Conservation (phyloP, 495 filamentous ascomycete genomes). For the Saxispiralis lemnorum region DNA sequence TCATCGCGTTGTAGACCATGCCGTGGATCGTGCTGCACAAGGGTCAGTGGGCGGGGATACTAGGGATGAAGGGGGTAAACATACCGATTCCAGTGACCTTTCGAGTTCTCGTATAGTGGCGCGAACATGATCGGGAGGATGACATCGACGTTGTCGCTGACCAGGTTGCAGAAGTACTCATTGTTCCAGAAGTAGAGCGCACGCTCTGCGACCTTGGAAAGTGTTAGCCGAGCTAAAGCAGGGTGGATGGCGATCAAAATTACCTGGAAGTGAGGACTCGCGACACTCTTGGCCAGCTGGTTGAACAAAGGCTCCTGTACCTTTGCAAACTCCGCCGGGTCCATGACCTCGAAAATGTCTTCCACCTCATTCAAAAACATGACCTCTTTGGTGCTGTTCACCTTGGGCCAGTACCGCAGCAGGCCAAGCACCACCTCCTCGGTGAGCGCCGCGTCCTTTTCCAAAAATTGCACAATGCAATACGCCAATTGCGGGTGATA, state of each 20-base stretch:
- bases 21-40: conserved; percentile 78
- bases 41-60: conserved; percentile 1
- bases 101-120: conserved; percentile 95
- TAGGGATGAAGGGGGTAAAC: neutral
- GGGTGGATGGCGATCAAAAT: conserved; percentile 5
- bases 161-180: conserved; percentile 98
- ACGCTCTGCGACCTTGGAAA: conserved; percentile 63
- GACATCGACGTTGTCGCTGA: conserved; percentile 96
- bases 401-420: conserved; percentile 95
- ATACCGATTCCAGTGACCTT: conserved; percentile 97
- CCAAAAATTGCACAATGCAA: conserved; percentile 97
- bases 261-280: conserved; percentile 94
- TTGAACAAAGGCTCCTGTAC: conserved; percentile 95
- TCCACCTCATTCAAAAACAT: conserved; percentile 99
- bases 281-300: conserved; percentile 92
- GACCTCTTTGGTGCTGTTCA: conserved; percentile 98
- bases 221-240: neutral
- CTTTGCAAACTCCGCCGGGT: conserved; percentile 94
- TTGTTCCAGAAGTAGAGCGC: conserved; percentile 99
- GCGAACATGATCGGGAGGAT: conserved; percentile 99
- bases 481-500: conserved; percentile 97
- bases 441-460: conserved; percentile 92
- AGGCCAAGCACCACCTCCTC: conserved; percentile 96
- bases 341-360: conserved; percentile 99
- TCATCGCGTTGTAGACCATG: conserved; percentile 99